These are phyloP conservation scores for Conringia planisiliqua DNA, from an alignment of 345 rosid species.

Conservation along the genomic window DNA sequence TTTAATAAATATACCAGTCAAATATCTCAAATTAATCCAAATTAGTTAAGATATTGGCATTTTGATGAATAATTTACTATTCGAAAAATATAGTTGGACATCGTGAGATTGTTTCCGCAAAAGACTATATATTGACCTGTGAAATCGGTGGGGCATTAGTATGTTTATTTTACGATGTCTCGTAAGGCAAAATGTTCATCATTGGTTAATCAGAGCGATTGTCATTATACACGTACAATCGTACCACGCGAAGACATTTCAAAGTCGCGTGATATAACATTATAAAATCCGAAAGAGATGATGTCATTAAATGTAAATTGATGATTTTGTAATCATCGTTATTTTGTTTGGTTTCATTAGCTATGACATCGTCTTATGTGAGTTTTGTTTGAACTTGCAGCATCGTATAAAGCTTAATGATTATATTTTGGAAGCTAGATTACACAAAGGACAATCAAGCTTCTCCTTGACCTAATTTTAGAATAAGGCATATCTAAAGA, in stretches of 20 bases:
- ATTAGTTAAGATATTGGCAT: not conserved
- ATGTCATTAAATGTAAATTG: not conserved
- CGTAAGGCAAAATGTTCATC: slow-evolving; percentile 7
- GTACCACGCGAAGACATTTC: slow-evolving; percentile 17
- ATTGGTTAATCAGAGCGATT: not conserved
- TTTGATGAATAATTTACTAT: not conserved
- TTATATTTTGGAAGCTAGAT: not conserved
- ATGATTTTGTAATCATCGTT: not conserved
- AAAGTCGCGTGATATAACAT: not conserved
- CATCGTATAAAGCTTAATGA: not conserved
- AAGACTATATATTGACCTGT: slow-evolving; percentile 6
- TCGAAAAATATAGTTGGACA: not conserved
- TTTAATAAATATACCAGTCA: not conserved
- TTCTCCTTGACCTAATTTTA: not conserved
- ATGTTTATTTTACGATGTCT: not conserved
- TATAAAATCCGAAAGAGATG: not conserved
- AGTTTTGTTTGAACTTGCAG: not conserved
- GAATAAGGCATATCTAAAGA: not conserved
- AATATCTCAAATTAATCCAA: not conserved
- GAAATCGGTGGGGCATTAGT: not conserved
- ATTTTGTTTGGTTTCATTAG: not conserved
- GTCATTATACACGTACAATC: not conserved
- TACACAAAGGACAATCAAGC: not conserved
- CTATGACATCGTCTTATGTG: not conserved
- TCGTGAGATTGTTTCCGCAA: not conserved